Conservation (phyloP, 2,329 filamentous ascomycete genomes). For the Drechmeria coniospora region DNA sequence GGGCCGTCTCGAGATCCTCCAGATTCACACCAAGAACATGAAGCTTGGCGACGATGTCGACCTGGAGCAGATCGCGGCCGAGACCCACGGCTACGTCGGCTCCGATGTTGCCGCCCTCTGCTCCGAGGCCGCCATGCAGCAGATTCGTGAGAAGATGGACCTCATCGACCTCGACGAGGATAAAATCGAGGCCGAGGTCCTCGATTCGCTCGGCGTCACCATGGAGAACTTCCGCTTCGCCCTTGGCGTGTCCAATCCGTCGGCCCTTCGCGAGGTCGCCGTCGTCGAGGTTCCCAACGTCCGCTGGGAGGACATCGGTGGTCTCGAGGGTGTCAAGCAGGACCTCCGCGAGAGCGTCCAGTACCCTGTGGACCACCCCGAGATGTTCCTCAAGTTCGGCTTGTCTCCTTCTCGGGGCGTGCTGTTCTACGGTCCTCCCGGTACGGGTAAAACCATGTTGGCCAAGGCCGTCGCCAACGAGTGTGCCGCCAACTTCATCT, state of each 20-base stretch:
- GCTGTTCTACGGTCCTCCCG: constrained; percentile 93
- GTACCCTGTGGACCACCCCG: constrained; percentile 97
- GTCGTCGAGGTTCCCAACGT: constrained; percentile 99
- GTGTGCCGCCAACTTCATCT: constrained; percentile 99
- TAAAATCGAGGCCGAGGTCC: constrained; percentile 94
- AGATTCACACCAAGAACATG: constrained; percentile 99
- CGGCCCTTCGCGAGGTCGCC: constrained; percentile 92
- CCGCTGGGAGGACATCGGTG: constrained; percentile 99
- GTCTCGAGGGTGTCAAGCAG: constrained; percentile 95
- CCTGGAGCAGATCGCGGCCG: constrained; percentile 86
- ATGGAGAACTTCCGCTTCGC: constrained; percentile 99
- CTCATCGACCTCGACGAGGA: constrained; percentile 97
- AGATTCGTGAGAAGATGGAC: constrained; percentile 99
- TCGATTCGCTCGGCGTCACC: constrained; percentile 94
- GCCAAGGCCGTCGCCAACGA: constrained; percentile 99
- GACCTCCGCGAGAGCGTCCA: constrained; percentile 98
- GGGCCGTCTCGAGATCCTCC: constrained; percentile 94
- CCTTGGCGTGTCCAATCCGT: constrained; percentile 95
- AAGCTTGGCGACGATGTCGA: constrained; percentile 96
- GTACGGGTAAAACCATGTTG: constrained; percentile 99
- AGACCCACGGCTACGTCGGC: constrained; percentile 98
- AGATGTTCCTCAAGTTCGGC: constrained; percentile 99
- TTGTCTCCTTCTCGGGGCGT: constrained; percentile 96
- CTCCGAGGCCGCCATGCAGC: constrained; percentile 98
- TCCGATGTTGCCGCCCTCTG: constrained; percentile 96